Evolutionary conservation across 23 red algal species (phyloP), one percentile per base, ranked within the genome.

Genomic region (Gracilaria vermiculophylla): DNA sequence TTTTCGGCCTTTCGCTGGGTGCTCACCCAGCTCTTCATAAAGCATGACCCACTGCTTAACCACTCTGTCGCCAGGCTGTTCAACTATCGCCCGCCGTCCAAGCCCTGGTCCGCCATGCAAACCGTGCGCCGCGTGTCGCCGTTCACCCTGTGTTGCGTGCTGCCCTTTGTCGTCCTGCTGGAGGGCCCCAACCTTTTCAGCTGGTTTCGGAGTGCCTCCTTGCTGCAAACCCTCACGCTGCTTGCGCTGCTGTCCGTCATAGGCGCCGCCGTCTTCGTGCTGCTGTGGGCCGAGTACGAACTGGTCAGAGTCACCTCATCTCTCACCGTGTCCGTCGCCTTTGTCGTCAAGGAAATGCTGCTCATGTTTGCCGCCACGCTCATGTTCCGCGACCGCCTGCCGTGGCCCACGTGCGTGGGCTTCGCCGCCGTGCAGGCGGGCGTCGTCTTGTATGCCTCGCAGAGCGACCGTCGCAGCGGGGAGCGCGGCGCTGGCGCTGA

Each of bases 1-100:
- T 62, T 94, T 27, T 85, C 88, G 14, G 96, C 92, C 15, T 93
- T 95, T 80, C 92, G 96, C 20, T 98, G 96, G 96, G 73, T 91
- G 12, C 78, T 95, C 3, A 93, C 90, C 19, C 90, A 93, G 53
- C n/a, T 85, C 9, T 84, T 85, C 45, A 69, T 85, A 6, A 79
- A 83, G 11, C 78, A 70, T 25, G 67, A 83, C 5, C 2, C 80
- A 2, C 39, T 77, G 25, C 17, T 39, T 19, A 36, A 53, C 49
- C 19, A 58, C 16, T 42, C 47, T 9, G 23, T 80, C 27, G 33
- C 67, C 35, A 31, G 13, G 10, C 17, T 66, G 6, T n/a, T 84
- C 2, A 78, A 61, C 32, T 45, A 78, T 76, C 69, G 54, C 32
- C 65, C 90, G 6, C 23, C 45, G 13, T 67, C 70, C 35, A 51